Base-by-base conservation (phyloP, 169 alveolate species). In the Plasmodium inui region DNA sequence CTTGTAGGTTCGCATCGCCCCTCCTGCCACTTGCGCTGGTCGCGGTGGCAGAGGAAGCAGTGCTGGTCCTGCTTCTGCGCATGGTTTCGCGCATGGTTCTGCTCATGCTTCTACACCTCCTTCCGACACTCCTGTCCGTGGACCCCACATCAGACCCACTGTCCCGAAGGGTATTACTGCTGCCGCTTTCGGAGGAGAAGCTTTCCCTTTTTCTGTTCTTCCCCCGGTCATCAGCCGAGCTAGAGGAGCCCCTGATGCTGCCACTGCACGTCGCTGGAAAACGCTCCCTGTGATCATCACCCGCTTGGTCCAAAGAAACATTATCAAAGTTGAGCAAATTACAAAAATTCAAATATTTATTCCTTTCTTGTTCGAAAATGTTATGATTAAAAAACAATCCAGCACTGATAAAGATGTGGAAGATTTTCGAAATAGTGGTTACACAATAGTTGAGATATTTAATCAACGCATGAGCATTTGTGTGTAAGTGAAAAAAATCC, bases 331-430 rank as follows among this genome's bases (percentile, higher is more conserved):
- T 86, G 37, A 61, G 82, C 46, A 86, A 53, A 14, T 76, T 86
- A 55, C 81, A 86, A 50, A 86, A 86, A 78, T 86, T 86, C 76
- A 86, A 57, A 76, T 86, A 86, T 74, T 86, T 86, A 86, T 86
- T 86, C 12, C 70, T 17, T 76, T 86, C 50, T 22, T 39, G 78
- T 17, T 46, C 32, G 82, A 86, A 74, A 76, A 86, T 86, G 46
- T 86, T 53, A 50, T 76, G 61, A 76, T 86, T 86, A 86, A 86
- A 86, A 78, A 50, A 86, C 39, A 86, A 86, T 10, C 93, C 93
- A 6, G 93, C 76, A 19, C 72, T 30, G 19, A 85, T 44, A 22
- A 85, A 86, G 5, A 86, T 86, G 39, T 86, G 86, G 41, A 86
- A 53, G n/a, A 86, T 76, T 37, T 28, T 57, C 2, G 93, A 53